These are phyloP conservation scores for Fusarium staphyleae DNA, from an alignment of 2,329 filamentous ascomycete genomes.

Conservation along the genomic window DNA sequence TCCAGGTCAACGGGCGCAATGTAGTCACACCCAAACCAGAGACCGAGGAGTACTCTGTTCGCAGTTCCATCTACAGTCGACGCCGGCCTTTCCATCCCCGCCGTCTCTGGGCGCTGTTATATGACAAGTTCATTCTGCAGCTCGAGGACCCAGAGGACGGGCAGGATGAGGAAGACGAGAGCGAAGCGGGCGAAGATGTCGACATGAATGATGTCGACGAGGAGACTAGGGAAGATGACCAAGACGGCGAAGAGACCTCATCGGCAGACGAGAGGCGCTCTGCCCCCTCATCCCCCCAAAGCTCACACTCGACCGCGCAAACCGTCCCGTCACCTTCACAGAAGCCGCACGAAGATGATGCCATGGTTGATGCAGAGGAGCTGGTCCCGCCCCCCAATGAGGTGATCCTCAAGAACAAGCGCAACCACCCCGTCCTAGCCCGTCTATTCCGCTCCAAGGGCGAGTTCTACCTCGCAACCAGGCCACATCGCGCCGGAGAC, in stretches of 20 bases:
- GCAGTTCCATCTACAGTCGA: conserved; percentile 73
- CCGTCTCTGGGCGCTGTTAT: conserved; percentile 54
- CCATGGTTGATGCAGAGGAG: conserved; percentile 34
- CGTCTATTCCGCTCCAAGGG: conserved; percentile 70
- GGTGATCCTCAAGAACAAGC: conserved; percentile 62
- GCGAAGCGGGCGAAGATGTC: conserved; percentile 39
- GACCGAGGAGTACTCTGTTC: conserved; percentile 75
- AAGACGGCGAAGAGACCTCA: conserved; percentile 15
- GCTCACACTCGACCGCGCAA: conserved; percentile 34
- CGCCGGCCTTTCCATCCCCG: conserved; percentile 61
- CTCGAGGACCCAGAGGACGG: conserved; percentile 51
- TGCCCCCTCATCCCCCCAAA: conserved; percentile 32
- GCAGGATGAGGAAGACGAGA: conserved; percentile 46
- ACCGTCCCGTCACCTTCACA: conserved; percentile 37
- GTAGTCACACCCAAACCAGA: conserved; percentile 71
- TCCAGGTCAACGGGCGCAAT: conserved; percentile 55
- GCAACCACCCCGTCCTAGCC: conserved; percentile 58
- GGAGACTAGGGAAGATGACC: background rate
- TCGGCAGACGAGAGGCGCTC: conserved; percentile 31
- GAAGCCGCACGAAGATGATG: conserved; percentile 24
- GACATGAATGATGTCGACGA: conserved; percentile 32
- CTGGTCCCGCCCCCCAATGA: conserved; percentile 49
- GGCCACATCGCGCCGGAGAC: conserved; percentile 61
- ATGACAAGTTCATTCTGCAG: conserved; percentile 60
- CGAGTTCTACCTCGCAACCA: conserved; percentile 65